Conservation (phyloP, 2,329 filamentous ascomycete genomes). For the Aspergillus tanneri region DNA sequence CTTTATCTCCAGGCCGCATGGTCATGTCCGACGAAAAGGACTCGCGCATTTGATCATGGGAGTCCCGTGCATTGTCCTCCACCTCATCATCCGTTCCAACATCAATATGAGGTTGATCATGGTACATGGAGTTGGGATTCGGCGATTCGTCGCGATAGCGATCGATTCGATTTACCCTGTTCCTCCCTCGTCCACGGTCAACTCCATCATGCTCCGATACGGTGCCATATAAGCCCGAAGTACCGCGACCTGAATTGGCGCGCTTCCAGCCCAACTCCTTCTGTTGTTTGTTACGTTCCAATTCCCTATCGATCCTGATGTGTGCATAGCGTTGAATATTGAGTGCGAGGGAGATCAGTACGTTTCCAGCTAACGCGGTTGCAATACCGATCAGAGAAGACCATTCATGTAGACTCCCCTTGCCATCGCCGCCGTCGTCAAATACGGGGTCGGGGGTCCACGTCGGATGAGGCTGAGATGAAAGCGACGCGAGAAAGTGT, state of each 20-base stretch:
- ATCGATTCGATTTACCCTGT: conserved; percentile 8
- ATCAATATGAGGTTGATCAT: conserved; percentile 29
- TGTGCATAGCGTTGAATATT: conserved; percentile 97
- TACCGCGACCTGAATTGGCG: conserved; percentile 22
- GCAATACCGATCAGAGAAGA: conserved; percentile 92
- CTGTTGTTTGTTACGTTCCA: conserved; percentile 57
- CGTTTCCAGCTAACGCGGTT: conserved; percentile 87
- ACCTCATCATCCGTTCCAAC: conserved; percentile 16
- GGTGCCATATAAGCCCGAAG: conserved; percentile 46
- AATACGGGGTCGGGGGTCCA: conserved; percentile 17
- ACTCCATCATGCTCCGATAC: conserved; percentile 23
- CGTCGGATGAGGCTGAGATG: conserved; percentile 18
- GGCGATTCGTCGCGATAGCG: conserved; percentile 23
- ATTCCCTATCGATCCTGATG: conserved; percentile 73
- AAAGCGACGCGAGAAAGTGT: conserved; percentile 15
- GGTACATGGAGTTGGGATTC: conserved; percentile 28
- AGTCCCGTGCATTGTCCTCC: conserved; percentile 45
- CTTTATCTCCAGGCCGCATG: conserved; percentile 39
- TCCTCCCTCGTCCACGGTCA: conserved; percentile 13
- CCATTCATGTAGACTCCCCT: conserved; percentile 56
- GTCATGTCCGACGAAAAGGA: conserved; percentile 44
- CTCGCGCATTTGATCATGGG: conserved; percentile 27
- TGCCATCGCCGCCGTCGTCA: conserved; percentile 22
- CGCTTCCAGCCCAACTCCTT: conserved; percentile 56
- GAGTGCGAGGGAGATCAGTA: conserved; percentile 90